Evolutionary conservation across 164 flowering plant genomes (phyloP), one percentile per base, ranked within the genome.

Genomic region (Euptelea pleiosperma): DNA sequence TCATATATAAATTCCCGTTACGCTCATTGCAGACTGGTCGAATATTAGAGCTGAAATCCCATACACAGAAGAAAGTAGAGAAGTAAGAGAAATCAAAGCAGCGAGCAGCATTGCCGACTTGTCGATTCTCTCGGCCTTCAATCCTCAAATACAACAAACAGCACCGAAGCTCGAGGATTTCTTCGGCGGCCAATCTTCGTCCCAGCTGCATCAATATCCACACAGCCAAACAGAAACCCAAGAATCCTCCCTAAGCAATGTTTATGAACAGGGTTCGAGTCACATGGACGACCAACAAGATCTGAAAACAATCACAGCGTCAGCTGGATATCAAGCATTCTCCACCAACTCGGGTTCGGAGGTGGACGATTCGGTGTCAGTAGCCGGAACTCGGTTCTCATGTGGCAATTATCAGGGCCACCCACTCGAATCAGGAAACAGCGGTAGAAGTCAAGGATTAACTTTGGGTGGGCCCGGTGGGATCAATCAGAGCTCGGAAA

Each of bases 301-400:
- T 57, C 76, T 83, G 47, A 83, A 80, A 36, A 63, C 73, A 6
- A 64, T 73, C 31, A 41, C 61, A 8, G 41, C 47, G 6, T 21
- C 55, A 4, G 46, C 78, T 28, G 85, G 82, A 49, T 79, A 76
- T 56, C 83, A 77, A 45, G 72, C 83, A 3, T 72, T 79, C 37
- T 77, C 96, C 0, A 66, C 78, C 0, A 88, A 82, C 76, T 82
- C 96, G 11, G 85, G 89, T 9, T 89, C 96, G 0, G 93, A 89
- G 45, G 86, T 84, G 7, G 91, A 83, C 41, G 96, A 89, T 72
- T 84, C 93, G 19, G 63, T 70, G 11, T 79, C 85, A 1, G 69
- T 73, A 3, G 63, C 57, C 3, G 58, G 65, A 40, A 56, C 74
- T 33, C 77, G 69, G 62, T 55, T 78, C 8, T 60, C 56, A 2